A percentile compares a stretch with the other conserved stretches of the same genome.
Evolutionary conservation across 495 filamentous ascomycete species (phyloP).

Genomic region (Penicillium mononematosum): DNA sequence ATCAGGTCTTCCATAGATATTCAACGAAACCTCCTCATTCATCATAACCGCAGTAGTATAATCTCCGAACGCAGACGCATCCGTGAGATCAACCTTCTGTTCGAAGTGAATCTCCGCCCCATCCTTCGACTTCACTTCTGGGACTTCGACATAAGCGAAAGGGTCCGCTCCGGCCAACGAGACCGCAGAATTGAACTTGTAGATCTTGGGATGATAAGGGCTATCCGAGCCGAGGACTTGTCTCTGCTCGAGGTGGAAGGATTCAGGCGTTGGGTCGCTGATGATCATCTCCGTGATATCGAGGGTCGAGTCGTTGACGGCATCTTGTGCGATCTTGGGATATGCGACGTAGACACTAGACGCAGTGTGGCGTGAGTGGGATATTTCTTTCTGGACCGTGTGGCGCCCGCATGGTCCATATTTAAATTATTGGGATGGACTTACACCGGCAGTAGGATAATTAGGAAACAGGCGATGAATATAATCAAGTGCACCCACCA

Average conservation of each 20-base stretch:
- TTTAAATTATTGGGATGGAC: constrained; percentile 26
- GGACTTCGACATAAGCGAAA: constrained; percentile 58
- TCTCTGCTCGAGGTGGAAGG: constrained; percentile 54
- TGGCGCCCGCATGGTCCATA: not conserved
- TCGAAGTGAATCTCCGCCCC: constrained; percentile 52
- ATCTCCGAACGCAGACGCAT: constrained; percentile 55
- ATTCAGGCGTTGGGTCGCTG: constrained; percentile 55
- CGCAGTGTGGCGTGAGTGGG: not conserved
- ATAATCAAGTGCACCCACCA: constrained; percentile 73
- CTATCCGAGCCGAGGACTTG: constrained; percentile 47
- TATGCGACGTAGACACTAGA: constrained; percentile 68
- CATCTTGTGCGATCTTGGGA: constrained; percentile 67
- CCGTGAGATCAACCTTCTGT: constrained; percentile 51
- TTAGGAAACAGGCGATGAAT: constrained; percentile 55
- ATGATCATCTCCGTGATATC: constrained; percentile 57
- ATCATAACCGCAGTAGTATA: constrained; percentile 54
- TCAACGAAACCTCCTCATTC: constrained; percentile 56
- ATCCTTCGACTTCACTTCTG: constrained; percentile 54
- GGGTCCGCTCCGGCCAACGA: constrained; percentile 53
- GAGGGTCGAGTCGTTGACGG: constrained; percentile 63
- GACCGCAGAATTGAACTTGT: constrained; percentile 53
- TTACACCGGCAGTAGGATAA: constrained; percentile 67
- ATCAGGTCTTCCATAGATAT: constrained; percentile 56
- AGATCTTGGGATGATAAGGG: constrained; percentile 54
- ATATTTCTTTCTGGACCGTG: not conserved